Evolutionary conservation across 352 stramenopile genomes (phyloP), one percentile per base, ranked within the genome.

Genomic region (Pythium aristosporum): DNA sequence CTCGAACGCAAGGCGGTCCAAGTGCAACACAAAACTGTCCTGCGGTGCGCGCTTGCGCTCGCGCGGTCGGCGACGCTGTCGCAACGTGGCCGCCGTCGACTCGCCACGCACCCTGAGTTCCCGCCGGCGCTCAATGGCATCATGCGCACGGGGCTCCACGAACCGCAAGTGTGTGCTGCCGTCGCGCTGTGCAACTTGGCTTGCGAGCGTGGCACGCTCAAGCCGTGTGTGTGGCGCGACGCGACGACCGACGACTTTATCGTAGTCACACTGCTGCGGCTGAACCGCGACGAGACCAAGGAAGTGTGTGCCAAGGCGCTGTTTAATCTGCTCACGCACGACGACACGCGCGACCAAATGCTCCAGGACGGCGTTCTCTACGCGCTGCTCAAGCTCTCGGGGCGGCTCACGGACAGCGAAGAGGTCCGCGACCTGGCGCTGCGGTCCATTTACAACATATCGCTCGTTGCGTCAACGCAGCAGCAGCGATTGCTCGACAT

Each of bases 141-240:
- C 72, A 94, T 96, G 87, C 84, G 88, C 15, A 92, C 82, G 9
- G 87, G 85, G 5, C 79, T 92, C 20, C 82, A 92, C 48, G 82
- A 92, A 37, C 86, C 87, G 6, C 88, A 96, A 28, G 71, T 94
- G n/a, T 95, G 82, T 57, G 85, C 84, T 1, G 87, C 87, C 28
- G 82, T 94, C 46, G 85, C 82, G 34, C 69, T 96, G n/a, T 96
- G 88, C 55, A 95, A 96, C 68, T 65, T 96, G 15, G 86, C 86
- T 28, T 81, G 75, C 3, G 79, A 90, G 66, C 74, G 76, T 16
- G 69, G 74, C 9, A 58, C 69, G 28, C 49, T 74, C 18, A 70
- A 62, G 32, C 64, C 64, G 2, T 79, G 75, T 5, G 51, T 91
- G 4, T 92, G 83, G 83, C 67, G 71, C 12, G 77, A 94, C 51